phyloP scores from a whole-genome alignment of 140 eudicot genomes.

The Cichorium intybus region DNA sequence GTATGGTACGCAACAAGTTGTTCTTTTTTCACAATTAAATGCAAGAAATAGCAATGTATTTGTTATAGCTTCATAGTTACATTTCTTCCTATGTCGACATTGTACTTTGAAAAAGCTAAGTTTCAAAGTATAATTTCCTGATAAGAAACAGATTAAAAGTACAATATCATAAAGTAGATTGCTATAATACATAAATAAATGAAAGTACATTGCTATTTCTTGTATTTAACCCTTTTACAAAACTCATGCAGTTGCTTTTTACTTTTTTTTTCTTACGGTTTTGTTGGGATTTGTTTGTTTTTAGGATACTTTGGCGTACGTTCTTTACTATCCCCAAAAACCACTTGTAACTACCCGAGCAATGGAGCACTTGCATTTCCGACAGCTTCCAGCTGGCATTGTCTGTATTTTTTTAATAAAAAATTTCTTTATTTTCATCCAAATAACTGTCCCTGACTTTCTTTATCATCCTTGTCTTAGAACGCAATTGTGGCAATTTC shows the following conservation, averaged over 20 bases:
- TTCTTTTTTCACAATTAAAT: neutral
- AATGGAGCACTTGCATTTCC: conserved; percentile 95
- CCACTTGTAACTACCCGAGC: conserved; percentile 98
- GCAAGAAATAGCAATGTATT: neutral
- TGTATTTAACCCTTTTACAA: too few species aligned
- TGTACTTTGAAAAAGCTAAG: too few species aligned
- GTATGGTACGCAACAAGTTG: conserved; percentile 59
- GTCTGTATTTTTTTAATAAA: conserved; percentile 23
- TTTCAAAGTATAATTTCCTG: too few species aligned
- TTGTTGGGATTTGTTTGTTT: neutral
- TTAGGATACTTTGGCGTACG: conserved; percentile 97
- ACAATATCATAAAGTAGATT: too few species aligned
- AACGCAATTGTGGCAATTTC: conserved; percentile 96
- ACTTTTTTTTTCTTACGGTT: too few species aligned
- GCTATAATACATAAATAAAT: too few species aligned
- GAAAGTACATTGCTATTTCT: too few species aligned
- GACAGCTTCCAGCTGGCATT: conserved; percentile 99
- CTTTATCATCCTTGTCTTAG: conserved; percentile 22
- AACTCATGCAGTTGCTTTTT: too few species aligned
- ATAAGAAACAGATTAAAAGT: too few species aligned
- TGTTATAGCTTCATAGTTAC: too few species aligned
- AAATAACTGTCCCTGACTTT: neutral
- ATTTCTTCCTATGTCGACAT: too few species aligned
- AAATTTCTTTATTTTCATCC: neutral
- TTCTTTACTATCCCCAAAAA: conserved; percentile 92